These are phyloP conservation scores for Phytophthora capsici DNA, from an alignment of 352 stramenopile genomes.

Conservation along the genomic window DNA sequence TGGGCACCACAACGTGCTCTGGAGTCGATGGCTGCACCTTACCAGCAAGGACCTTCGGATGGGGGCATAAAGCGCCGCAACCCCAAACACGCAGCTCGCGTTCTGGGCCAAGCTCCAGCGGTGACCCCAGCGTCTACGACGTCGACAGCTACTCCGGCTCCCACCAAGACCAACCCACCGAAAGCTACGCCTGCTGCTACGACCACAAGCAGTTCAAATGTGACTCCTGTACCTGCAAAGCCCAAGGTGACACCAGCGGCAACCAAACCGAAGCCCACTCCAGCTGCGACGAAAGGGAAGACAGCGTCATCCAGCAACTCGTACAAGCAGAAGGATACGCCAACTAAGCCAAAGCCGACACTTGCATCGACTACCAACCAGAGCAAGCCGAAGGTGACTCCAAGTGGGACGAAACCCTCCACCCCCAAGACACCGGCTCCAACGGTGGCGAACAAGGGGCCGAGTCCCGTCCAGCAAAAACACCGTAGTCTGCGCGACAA, in stretches of 20 bases:
- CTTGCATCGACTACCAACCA: background rate
- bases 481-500: conserved; percentile 1
- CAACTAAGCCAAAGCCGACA: conserved; percentile 2
- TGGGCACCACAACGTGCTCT: conserved; percentile 15
- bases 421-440: background rate
- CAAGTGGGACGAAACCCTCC: conserved; percentile 6
- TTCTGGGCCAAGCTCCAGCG: conserved; percentile 10
- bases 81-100: background rate
- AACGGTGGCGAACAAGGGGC: background rate
- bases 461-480: background rate
- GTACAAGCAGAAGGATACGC: background rate
- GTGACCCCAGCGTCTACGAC: conserved; percentile 16
- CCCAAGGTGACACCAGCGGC: background rate
- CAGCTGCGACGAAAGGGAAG: background rate
- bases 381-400: conserved; percentile 3
- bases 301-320: background rate
- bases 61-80: conserved; percentile 4
- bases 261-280: conserved; percentile 6
- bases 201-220: background rate
- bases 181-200: conserved; percentile 16
- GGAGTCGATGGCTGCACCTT: background rate
- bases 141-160: conserved; percentile 3
- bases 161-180: conserved; percentile 10
- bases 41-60: conserved; percentile 9
- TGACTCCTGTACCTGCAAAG: background rate